Evolutionary conservation across 2,329 filamentous ascomycete species (phyloP).

Genomic region (Chaetoscypha palmicola): DNA sequence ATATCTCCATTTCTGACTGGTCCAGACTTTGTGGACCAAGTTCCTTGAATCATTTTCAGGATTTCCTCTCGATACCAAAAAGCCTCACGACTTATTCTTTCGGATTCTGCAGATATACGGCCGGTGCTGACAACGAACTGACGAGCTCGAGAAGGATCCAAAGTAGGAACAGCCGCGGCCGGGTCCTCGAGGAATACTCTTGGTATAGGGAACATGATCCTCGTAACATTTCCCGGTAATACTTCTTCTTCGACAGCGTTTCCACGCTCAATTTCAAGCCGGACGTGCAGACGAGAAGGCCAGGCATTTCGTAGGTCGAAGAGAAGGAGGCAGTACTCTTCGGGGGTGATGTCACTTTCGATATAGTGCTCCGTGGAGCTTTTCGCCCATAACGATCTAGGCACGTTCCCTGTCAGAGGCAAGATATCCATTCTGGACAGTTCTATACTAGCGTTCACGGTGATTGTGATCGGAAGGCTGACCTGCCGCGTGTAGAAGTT

Average conservation of each 20-base stretch:
- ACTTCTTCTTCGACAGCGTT: conserved; percentile 42
- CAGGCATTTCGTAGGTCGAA: conserved; percentile 85
- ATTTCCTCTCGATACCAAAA: conserved; percentile 90
- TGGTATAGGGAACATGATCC: conserved; percentile 68
- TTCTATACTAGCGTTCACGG: conserved; percentile 87
- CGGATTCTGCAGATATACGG: conserved; percentile 71
- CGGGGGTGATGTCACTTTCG: conserved; percentile 37
- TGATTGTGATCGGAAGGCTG: conserved; percentile 73
- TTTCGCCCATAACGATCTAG: conserved; percentile 50
- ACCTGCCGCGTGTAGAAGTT: conserved; percentile 81
- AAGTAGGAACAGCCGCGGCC: conserved; percentile 67
- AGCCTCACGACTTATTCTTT: conserved; percentile 69
- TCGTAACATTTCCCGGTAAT: conserved; percentile 61
- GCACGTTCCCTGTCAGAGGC: conserved; percentile 62
- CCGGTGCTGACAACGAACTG: conserved; percentile 85
- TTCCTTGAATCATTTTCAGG: conserved; percentile 61
- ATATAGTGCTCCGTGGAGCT: conserved; percentile 26
- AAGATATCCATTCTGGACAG: conserved; percentile 72
- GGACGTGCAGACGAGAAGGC: conserved; percentile 70
- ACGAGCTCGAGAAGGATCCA: conserved; percentile 76
- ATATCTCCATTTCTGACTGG: conserved; percentile 56
- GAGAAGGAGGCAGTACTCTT: conserved; percentile 69
- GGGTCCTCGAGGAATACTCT: conserved; percentile 71
- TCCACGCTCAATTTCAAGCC: conserved; percentile 39
- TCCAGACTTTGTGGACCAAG: conserved; percentile 56